Conservation (phyloP, 2,329 filamentous ascomycete genomes). For the Pseudogymnoascus sp. region DNA sequence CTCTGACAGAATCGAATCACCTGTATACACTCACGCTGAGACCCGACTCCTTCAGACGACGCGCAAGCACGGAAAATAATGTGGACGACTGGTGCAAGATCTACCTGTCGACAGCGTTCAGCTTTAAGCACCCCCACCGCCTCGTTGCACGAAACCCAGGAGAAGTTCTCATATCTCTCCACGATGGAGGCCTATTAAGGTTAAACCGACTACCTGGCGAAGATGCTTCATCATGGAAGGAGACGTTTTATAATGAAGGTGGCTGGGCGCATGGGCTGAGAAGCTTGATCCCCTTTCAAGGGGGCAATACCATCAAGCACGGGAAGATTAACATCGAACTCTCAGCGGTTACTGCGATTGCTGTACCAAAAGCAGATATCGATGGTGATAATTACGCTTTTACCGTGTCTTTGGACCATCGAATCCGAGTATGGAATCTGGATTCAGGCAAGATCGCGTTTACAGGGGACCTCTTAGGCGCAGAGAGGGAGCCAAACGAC, state of each 20-base stretch:
- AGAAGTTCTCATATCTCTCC: conserved; percentile 72
- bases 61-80: conserved; percentile 62
- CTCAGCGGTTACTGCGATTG: conserved; percentile 58
- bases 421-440: conserved; percentile 82
- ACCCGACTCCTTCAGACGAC: conserved; percentile 72
- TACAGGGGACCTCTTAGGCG: conserved; percentile 70
- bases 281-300: conserved; percentile 60
- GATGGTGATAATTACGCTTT: conserved; percentile 54
- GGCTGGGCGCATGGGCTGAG: conserved; percentile 63
- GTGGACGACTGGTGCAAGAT: conserved; percentile 72
- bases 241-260: conserved; percentile 66
- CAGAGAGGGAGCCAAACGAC: conserved; percentile 60
- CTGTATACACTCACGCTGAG: conserved; percentile 79
- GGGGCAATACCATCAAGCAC: conserved; percentile 56
- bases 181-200: conserved; percentile 68
- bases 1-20: conserved; percentile 70
- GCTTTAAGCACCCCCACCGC: conserved; percentile 73
- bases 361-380: conserved; percentile 42
- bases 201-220: conserved; percentile 55
- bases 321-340: conserved; percentile 60
- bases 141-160: conserved; percentile 67
- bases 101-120: conserved; percentile 65
- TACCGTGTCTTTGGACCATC: conserved; percentile 83
- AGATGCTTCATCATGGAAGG: conserved; percentile 54
- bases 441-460: conserved; percentile 71